Base-by-base conservation (phyloP, 495 filamentous ascomycete genomes). In the Aspergillus sclerotioniger region DNA sequence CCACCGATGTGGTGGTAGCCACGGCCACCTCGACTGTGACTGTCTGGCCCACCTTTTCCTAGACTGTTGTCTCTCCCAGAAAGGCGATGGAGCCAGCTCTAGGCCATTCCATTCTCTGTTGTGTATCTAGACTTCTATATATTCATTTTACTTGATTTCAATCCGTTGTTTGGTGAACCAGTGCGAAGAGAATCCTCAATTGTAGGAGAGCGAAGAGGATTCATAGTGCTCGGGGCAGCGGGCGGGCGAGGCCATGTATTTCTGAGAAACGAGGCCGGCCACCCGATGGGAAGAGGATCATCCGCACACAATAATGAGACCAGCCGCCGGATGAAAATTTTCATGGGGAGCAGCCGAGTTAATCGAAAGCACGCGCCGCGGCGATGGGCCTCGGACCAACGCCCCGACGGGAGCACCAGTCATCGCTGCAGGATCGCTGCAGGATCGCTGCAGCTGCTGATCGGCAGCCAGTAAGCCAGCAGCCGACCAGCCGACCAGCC, bases 11-110 rank as follows among this genome's bases (percentile, higher is more conserved):
- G 13, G 47, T 50, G 8, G 47, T 50, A 1, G 31, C 47, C 20
- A 50, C 47, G 9, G 32, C 13, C 16, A 50, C 47, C n/a, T 16
- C 25, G 15, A 32, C 25, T 25, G 47, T 50, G 25, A 50, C 47
- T 17, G 47, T 50, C 9, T 50, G 47, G 47, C 47, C 47, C 13
- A 50, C 25, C 47, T 50, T 31, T 16, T 28, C 47, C 21, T 50
- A 50, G 47, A 46, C 25, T 25, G 25, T 25, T 5, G 25, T 5
- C 25, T 25, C 25, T 25, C 5, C 2, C 2, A 5, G 25, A 5
- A 35, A n/a, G n/a, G 15, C 13, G 33, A 35, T 13, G 33, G 33
- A 35, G 8, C 13, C 1, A 35, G 2, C 3, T 8, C 9, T 9
- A 13, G 13, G 33, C 33, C 33, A 35, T 35, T 35, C 33, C 33